phyloP scores from a whole-genome alignment of 2,329 filamentous ascomycete genomes.

The Fusarium sp. region DNA sequence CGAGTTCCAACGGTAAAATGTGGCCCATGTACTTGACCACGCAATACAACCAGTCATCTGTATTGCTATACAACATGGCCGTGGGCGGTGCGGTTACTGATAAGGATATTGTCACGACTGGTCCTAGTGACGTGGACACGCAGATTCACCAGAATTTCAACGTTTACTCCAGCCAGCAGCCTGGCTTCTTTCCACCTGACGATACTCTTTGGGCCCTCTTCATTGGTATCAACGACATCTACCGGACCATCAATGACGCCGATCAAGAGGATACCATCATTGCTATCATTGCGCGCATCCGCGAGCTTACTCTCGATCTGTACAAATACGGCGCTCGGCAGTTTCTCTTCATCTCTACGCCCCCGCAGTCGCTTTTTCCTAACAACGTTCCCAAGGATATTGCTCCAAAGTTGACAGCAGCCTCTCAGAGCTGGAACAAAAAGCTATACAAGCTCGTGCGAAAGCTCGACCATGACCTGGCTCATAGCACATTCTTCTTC shows the following conservation, averaged over 20 bases:
- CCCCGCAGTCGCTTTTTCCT: conserved; percentile 16
- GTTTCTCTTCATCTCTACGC: conserved; percentile 17
- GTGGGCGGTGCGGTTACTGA: conserved; percentile 22
- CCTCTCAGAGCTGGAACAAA: conserved; percentile 7
- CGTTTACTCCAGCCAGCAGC: neutral
- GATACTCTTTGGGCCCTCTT: conserved; percentile 9
- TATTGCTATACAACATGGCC: conserved; percentile 17
- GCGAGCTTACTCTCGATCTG: conserved; percentile 1
- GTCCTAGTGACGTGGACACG: conserved; percentile 4
- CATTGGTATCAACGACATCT: conserved; percentile 28
- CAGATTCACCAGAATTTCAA: conserved; percentile 8
- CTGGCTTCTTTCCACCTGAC: neutral
- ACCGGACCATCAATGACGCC: conserved; percentile 13
- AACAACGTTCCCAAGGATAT: conserved; percentile 17
- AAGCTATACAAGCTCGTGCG: neutral
- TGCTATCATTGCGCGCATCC: neutral
- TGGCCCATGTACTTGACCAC: conserved; percentile 20
- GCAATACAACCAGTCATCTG: conserved; percentile 3
- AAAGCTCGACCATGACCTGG: neutral
- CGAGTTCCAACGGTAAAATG: conserved; percentile 24
- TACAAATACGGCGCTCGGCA: conserved; percentile 3
- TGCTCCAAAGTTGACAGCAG: neutral
- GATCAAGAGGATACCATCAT: neutral
- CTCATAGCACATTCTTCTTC: conserved; percentile 5
- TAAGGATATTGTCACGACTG: conserved; percentile 10